phyloP scores from a whole-genome alignment of 192 early-diverging fungal genomes.

The Tieghemiomyces parasiticus region DNA sequence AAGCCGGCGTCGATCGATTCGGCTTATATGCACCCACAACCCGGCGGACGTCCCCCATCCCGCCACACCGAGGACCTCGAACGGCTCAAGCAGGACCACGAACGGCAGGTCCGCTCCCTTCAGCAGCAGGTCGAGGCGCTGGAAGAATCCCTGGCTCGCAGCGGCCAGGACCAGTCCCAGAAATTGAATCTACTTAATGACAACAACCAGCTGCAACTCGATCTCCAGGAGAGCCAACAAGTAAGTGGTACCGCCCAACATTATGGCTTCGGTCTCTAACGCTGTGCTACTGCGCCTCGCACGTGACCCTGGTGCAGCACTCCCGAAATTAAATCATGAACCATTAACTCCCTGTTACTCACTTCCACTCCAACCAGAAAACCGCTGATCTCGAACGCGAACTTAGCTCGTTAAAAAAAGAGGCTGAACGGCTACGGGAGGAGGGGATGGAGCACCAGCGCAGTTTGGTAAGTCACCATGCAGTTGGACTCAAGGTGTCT shows the following conservation, averaged over 20 bases:
- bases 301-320: too few species aligned
- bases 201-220: slow-evolving; percentile 4
- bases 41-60: neutral
- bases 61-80: slow-evolving; percentile 11
- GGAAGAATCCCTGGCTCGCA: slow-evolving; percentile 5
- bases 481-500: too few species aligned
- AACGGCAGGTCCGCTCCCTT: slow-evolving; percentile 13
- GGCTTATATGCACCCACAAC: neutral
- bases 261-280: too few species aligned
- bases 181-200: neutral
- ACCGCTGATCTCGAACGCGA: neutral
- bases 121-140: slow-evolving; percentile 17
- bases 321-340: too few species aligned
- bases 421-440: slow-evolving; percentile 1
- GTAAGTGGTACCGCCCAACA: too few species aligned
- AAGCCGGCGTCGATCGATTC: neutral
- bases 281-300: too few species aligned
- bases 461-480: neutral
- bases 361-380: too few species aligned
- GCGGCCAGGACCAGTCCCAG: neutral
- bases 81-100: slow-evolving; percentile 18
- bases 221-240: neutral
- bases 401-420: neutral
- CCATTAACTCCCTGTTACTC: too few species aligned
- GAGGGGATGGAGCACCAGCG: slow-evolving; percentile 9